Evolutionary conservation across 345 rosid species (phyloP).

Genomic region (Lepidium didymum): DNA sequence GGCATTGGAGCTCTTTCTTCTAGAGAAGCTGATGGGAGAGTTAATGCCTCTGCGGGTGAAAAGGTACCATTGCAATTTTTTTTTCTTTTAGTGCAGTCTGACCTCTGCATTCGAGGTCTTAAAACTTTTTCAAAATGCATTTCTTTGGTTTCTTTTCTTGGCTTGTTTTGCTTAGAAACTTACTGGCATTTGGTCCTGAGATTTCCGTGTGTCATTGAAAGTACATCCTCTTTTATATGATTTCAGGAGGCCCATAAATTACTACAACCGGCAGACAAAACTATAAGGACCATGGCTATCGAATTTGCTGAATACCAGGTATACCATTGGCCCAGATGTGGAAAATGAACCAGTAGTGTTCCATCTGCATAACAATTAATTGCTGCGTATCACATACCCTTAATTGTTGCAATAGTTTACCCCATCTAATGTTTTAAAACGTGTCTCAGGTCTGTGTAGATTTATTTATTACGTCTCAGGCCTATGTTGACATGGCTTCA

Average conservation of each 20-base stretch:
- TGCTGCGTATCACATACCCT: background rate
- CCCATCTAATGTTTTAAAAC: slow-evolving; percentile 5
- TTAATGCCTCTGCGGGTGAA: slow-evolving; percentile 76
- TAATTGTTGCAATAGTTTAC: background rate
- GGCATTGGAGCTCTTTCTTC: slow-evolving; percentile 94
- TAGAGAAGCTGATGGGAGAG: slow-evolving; percentile 96
- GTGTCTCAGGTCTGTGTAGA: slow-evolving; percentile 89
- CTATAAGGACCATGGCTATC: slow-evolving; percentile 87
- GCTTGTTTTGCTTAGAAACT: background rate
- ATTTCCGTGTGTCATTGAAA: background rate
- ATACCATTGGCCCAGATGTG: slow-evolving; percentile 7
- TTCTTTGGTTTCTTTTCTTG: background rate
- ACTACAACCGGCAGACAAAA: slow-evolving; percentile 90
- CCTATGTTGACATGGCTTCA: slow-evolving; percentile 87
- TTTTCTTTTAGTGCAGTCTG: background rate
- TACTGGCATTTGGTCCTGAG: slow-evolving; percentile 5
- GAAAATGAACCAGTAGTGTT: background rate
- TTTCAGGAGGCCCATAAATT: slow-evolving; percentile 90
- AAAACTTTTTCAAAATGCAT: background rate
- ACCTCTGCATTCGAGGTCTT: background rate
- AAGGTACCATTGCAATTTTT: slow-evolving; percentile 45
- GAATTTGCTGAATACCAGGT: slow-evolving; percentile 99
- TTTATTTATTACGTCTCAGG: slow-evolving; percentile 78
- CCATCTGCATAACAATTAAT: background rate
- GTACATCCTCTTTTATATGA: slow-evolving; percentile 12